Conservation (phyloP, 495 filamentous ascomycete species). For the Daldinia vernicosa region DNA sequence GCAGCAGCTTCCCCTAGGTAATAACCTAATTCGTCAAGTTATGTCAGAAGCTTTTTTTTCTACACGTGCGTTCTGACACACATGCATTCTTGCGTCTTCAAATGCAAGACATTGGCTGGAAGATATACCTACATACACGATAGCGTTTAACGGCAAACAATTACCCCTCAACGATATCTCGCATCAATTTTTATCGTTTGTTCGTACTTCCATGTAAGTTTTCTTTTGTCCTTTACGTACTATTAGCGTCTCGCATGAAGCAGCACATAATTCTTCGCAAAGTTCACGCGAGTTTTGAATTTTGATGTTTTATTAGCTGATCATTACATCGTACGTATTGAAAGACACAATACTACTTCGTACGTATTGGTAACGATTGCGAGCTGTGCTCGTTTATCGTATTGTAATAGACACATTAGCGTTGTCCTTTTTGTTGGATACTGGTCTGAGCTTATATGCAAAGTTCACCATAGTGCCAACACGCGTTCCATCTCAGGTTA, state of each 20-base stretch:
- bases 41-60: constrained; percentile 7
- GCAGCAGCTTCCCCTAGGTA: background rate
- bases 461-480: background rate
- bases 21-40: constrained; percentile 8
- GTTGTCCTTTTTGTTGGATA: background rate
- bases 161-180: background rate
- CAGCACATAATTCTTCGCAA: background rate
- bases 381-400: background rate
- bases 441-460: background rate
- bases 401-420: background rate
- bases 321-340: background rate
- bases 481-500: background rate
- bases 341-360: too few relatives aligned
- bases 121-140: background rate
- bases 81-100: background rate
- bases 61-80: background rate
- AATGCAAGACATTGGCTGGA: constrained; percentile 1
- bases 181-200: background rate
- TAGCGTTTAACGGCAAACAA: background rate
- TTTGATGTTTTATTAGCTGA: background rate
- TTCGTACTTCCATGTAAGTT: background rate
- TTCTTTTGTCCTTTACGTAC: background rate
- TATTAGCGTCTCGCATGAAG: background rate
- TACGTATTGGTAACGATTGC: background rate
- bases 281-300: background rate